Evolutionary conservation across 352 stramenopile species (phyloP).

Genomic region (Phytophthora europaea): DNA sequence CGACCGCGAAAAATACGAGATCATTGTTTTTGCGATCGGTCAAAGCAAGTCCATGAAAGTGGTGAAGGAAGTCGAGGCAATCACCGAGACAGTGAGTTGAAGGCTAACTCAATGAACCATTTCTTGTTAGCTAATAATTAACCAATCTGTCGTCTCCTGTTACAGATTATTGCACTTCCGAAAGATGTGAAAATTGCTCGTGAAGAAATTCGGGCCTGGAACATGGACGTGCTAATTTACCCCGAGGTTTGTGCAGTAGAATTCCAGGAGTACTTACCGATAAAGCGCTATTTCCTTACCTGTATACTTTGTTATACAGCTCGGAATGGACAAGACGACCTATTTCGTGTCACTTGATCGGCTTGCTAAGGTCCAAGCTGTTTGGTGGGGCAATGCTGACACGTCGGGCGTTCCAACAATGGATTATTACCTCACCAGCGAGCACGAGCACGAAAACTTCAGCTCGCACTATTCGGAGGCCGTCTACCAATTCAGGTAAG

Average conservation of each 20-base stretch:
- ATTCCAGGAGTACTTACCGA: not conserved
- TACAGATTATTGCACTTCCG: slow-evolving; percentile 64
- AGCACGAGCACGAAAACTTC: slow-evolving; percentile 63
- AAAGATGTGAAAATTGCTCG: slow-evolving; percentile 54
- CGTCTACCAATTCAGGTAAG: slow-evolving; percentile 71
- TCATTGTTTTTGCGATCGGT: slow-evolving; percentile 73
- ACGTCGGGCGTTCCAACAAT: slow-evolving; percentile 74
- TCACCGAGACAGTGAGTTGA: slow-evolving; percentile 51
- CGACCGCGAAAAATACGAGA: slow-evolving; percentile 70
- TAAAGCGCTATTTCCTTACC: slow-evolving; percentile 3
- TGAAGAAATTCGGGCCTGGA: slow-evolving; percentile 57
- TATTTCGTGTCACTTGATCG: slow-evolving; percentile 80
- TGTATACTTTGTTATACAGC: slow-evolving; percentile 40
- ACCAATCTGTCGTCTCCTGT: not conserved
- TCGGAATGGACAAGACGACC: slow-evolving; percentile 83
- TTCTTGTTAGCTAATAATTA: not conserved
- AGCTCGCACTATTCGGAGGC: slow-evolving; percentile 69
- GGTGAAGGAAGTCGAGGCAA: slow-evolving; percentile 53
- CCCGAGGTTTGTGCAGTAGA: slow-evolving; percentile 57
- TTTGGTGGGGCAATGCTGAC: slow-evolving; percentile 83
- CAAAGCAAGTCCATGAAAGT: slow-evolving; percentile 66
- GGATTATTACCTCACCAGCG: slow-evolving; percentile 76
- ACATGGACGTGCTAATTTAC: slow-evolving; percentile 78
- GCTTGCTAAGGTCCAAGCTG: slow-evolving; percentile 73
- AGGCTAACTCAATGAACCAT: not conserved